Conservation (phyloP, 352 stramenopile genomes). For the Pythium periplocum region DNA sequence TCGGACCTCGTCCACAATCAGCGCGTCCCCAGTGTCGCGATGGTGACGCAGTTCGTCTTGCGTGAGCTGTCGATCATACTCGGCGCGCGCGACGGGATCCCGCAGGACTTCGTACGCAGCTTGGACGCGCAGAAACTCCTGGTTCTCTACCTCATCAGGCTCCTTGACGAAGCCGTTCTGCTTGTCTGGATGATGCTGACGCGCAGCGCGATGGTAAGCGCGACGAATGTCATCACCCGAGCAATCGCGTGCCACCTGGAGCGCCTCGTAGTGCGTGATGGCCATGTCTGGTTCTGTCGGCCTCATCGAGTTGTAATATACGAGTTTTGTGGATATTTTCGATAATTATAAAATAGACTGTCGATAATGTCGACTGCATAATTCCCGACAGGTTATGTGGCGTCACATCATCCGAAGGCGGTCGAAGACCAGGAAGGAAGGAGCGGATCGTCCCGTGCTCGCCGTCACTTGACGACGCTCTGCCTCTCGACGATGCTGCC, state of each 20-base stretch:
- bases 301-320: no score
- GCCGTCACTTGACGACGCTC: no score
- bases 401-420: no score
- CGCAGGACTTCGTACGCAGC: constrained; percentile 67
- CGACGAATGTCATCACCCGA: constrained; percentile 55
- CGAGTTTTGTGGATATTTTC: no score
- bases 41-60: constrained; percentile 27
- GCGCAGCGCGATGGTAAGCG: constrained; percentile 62
- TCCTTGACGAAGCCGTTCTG: constrained; percentile 1
- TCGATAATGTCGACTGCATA: no score
- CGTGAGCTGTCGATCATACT: constrained; percentile 52
- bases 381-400: no score
- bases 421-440: no score
- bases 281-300: not conserved
- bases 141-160: constrained; percentile 8
- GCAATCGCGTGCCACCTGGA: constrained; percentile 38
- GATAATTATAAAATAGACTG: no score
- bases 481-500: constrained; percentile 8
- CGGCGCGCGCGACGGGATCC: constrained; percentile 25
- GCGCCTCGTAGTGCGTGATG: constrained; percentile 45
- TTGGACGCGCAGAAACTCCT: constrained; percentile 53
- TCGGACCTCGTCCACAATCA: constrained; percentile 62
- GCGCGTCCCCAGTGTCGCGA: constrained; percentile 38
- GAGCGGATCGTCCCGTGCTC: no score
- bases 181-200: constrained; percentile 66